Percentiles rank a stretch among this genome's conserved stretches.
Evolutionary conservation across 2,329 filamentous ascomycete genomes (phyloP).

Genomic region (Fusarium sp.): DNA sequence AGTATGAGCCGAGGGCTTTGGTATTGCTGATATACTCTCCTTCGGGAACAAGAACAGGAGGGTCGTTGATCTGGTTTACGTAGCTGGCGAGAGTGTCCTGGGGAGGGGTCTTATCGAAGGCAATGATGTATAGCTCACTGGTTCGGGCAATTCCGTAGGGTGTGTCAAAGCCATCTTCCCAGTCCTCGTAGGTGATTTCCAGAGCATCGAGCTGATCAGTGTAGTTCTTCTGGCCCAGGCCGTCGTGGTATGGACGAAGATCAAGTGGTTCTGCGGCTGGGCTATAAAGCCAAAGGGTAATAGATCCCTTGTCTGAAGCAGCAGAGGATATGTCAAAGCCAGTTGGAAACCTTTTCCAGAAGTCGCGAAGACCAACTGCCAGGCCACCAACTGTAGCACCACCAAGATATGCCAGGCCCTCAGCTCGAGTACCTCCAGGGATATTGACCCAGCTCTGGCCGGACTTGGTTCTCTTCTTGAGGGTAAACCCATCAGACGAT

Average conservation of each 20-base stretch:
- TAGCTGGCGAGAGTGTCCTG: conserved; percentile 59
- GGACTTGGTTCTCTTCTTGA: conserved; percentile 70
- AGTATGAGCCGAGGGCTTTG: conserved; percentile 67
- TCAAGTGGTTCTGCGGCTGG: conserved; percentile 68
- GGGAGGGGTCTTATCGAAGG: conserved; percentile 65
- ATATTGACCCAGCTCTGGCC: conserved; percentile 70
- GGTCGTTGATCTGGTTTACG: conserved; percentile 61
- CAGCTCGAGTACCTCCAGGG: conserved; percentile 66
- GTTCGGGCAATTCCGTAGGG: conserved; percentile 70
- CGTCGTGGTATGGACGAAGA: conserved; percentile 68
- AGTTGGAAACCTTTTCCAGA: conserved; percentile 73
- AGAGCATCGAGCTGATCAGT: conserved; percentile 69
- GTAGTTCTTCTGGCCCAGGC: conserved; percentile 67
- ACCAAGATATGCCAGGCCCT: conserved; percentile 70
- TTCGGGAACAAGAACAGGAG: conserved; percentile 63
- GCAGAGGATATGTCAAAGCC: conserved; percentile 67
- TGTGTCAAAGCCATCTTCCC: conserved; percentile 65
- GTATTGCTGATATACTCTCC: conserved; percentile 64
- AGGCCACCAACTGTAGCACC: conserved; percentile 68
- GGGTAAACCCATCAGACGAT: conserved; percentile 69
- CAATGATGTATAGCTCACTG: conserved; percentile 67
- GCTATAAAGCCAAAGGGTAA: conserved; percentile 72
- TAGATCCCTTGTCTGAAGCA: conserved; percentile 60
- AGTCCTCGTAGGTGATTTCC: conserved; percentile 74
- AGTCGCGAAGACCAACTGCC: conserved; percentile 68